These are phyloP conservation scores for Colletotrichum salicis DNA, from an alignment of 2,329 filamentous ascomycete species.

Conservation along the genomic window DNA sequence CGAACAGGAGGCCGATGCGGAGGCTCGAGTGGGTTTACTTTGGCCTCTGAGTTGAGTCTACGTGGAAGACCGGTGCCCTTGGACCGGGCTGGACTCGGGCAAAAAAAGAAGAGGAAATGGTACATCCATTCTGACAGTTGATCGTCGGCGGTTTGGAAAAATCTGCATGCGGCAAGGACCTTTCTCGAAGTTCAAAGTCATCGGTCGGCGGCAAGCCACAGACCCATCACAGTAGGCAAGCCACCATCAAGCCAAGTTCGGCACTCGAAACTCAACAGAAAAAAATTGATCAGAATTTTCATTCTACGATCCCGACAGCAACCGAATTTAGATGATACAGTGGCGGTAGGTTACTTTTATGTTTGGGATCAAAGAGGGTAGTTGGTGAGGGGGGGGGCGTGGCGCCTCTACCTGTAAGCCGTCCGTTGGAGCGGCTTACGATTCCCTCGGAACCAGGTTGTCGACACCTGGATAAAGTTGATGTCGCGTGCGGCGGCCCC, in stretches of 20 bases:
- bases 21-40: neutral
- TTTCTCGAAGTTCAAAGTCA: neutral
- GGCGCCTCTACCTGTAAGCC: slow-evolving; percentile 12
- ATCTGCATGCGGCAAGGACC: slow-evolving; percentile 7
- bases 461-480: slow-evolving; percentile 3
- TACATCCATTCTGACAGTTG: neutral
- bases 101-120: neutral
- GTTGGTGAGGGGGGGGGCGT: slow-evolving; percentile 7
- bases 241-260: slow-evolving; percentile 9
- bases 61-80: slow-evolving; percentile 1
- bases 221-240: neutral
- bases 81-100: slow-evolving; percentile 21
- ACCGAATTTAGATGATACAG: slow-evolving; percentile 11
- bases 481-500: neutral
- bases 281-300: neutral
- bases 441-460: neutral
- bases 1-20: neutral
- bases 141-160: neutral
- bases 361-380: slow-evolving; percentile 1
- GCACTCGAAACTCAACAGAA: slow-evolving; percentile 22
- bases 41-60: neutral
- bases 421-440: slow-evolving; percentile 9
- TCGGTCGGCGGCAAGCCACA: neutral
- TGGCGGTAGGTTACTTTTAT: slow-evolving; percentile 17
- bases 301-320: slow-evolving; percentile 3